Percentiles rank a stretch among this genome's conserved stretches.
phyloP scores from a whole-genome alignment of 148 eudicot genomes.

The Rhododendron kiyosumense region DNA sequence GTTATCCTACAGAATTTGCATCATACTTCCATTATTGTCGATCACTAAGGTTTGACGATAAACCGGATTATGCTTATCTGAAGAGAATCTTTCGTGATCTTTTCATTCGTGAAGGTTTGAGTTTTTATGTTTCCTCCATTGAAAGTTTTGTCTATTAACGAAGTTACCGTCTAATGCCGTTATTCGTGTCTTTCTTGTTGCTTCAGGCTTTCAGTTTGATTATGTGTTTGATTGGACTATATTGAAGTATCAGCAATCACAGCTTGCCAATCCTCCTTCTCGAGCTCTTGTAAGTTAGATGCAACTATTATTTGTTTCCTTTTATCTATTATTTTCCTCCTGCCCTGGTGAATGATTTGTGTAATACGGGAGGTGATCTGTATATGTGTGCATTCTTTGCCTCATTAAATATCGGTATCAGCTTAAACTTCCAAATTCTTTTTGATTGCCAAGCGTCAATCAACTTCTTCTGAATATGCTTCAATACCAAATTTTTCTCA shows the following conservation, averaged over 20 bases:
- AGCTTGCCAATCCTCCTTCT: conserved; percentile 74
- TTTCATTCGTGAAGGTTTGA: conserved; percentile 79
- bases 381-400: not conserved
- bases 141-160: not conserved
- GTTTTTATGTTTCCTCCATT: conserved; percentile 2
- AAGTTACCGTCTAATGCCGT: not conserved
- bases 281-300: conserved; percentile 62
- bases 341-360: not conserved
- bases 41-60: conserved; percentile 82
- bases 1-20: conserved; percentile 87
- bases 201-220: conserved; percentile 74
- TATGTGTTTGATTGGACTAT: conserved; percentile 59
- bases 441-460: not conserved
- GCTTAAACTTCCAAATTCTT: not conserved
- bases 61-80: conserved; percentile 88
- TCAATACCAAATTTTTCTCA: not conserved
- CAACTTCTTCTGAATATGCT: not conserved
- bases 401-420: not conserved
- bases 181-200: conserved; percentile 1
- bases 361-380: not conserved
- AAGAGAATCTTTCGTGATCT: conserved; percentile 90
- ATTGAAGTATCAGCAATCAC: conserved; percentile 57
- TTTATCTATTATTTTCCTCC: not conserved
- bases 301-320: not conserved
- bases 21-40: conserved; percentile 91